These are phyloP conservation scores for Aspergillus carbonarius DNA, from an alignment of 2,329 filamentous ascomycete species.

Conservation along the genomic window DNA sequence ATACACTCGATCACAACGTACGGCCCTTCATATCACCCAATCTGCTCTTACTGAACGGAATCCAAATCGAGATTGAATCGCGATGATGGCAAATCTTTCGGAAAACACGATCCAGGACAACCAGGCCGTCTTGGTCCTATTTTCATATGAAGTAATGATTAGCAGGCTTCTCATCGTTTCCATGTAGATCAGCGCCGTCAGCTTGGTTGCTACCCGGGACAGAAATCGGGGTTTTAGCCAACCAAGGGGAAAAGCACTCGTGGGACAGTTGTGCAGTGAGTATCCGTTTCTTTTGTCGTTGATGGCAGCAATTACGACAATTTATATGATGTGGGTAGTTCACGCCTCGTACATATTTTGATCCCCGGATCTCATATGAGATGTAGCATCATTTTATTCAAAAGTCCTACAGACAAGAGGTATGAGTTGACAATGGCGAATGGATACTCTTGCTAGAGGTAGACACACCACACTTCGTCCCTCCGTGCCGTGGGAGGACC, in stretches of 20 bases:
- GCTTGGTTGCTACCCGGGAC: not conserved
- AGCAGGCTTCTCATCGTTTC: not conserved
- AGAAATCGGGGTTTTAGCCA: not conserved
- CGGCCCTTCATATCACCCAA: not conserved
- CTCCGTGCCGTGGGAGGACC: not conserved
- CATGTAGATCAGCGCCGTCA: not conserved
- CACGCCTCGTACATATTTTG: too few relatives aligned
- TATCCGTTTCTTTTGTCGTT: too few relatives aligned
- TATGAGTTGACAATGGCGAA: not conserved
- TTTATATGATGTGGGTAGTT: too few relatives aligned
- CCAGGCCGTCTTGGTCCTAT: not conserved
- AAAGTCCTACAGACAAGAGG: not conserved
- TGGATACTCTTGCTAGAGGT: too few relatives aligned
- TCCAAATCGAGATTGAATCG: not conserved
- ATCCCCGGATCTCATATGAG: too few relatives aligned
- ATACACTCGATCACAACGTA: not conserved
- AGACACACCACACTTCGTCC: too few relatives aligned
- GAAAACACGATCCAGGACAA: not conserved
- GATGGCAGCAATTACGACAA: too few relatives aligned
- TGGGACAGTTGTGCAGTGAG: not conserved
- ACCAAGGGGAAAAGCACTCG: not conserved
- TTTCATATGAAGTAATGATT: not conserved
- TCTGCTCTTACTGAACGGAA: not conserved
- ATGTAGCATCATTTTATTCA: too few relatives aligned
- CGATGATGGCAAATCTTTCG: not conserved